A percentile compares a stretch with the other conserved stretches of the same genome.
These are phyloP conservation scores for Pyrus betulifolia DNA, from an alignment of 306 rosid species.

Conservation along the genomic window DNA sequence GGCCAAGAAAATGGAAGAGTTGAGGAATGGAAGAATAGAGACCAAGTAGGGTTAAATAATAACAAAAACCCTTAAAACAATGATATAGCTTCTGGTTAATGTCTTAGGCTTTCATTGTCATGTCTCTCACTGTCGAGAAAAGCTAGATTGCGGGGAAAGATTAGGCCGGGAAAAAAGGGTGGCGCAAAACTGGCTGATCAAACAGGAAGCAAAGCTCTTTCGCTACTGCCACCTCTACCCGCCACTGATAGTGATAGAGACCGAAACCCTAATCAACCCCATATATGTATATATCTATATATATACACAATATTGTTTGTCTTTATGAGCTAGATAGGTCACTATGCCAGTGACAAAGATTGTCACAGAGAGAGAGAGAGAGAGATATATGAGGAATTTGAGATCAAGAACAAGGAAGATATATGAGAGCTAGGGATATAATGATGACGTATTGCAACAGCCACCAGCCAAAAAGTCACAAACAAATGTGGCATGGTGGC, in stretches of 20 bases:
- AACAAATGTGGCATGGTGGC: constrained; percentile 36
- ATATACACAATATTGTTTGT: background rate
- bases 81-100: constrained; percentile 3
- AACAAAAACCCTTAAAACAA: constrained; percentile 29
- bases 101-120: constrained; percentile 19
- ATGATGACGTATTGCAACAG: constrained; percentile 65
- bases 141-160: constrained; percentile 68
- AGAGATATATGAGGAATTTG: background rate
- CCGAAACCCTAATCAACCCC: background rate
- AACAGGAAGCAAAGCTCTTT: constrained; percentile 17
- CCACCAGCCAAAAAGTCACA: constrained; percentile 31
- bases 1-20: background rate
- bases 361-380: background rate
- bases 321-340: constrained; percentile 16
- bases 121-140: constrained; percentile 26
- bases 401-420: background rate
- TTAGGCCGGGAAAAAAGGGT: constrained; percentile 37
- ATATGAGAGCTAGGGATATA: constrained; percentile 8
- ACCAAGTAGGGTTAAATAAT: constrained; percentile 27
- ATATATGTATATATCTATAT: too few relatives aligned
- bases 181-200: constrained; percentile 32
- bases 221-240: constrained; percentile 44
- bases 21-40: constrained; percentile 21
- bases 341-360: constrained; percentile 5
- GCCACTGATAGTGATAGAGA: constrained; percentile 59